Conservation (phyloP, 805 yeast species). For the Wickerhamomyces sydowiorum region DNA sequence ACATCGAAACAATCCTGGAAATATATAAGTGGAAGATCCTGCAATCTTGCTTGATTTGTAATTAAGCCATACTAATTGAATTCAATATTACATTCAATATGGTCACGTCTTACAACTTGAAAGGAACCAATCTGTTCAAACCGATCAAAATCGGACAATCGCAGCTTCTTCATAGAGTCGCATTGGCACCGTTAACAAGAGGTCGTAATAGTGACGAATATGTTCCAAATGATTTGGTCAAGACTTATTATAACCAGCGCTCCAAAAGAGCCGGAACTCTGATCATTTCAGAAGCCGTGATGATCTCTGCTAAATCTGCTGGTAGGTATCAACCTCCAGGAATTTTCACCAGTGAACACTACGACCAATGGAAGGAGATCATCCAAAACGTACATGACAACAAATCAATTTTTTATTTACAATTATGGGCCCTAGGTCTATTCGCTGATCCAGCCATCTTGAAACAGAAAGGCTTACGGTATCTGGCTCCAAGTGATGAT, state of each 20-base stretch:
- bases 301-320: constrained; percentile 34
- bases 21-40: too few species aligned
- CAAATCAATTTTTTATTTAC: constrained; percentile 36
- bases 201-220: constrained; percentile 27
- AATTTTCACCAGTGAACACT: constrained; percentile 40
- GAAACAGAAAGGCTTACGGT: constrained; percentile 28
- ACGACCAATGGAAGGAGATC: constrained; percentile 39
- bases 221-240: constrained; percentile 40
- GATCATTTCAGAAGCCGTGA: constrained; percentile 52
- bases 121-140: constrained; percentile 24
- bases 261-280: constrained; percentile 49
- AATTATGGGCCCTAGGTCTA: constrained; percentile 43
- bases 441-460: constrained; percentile 23
- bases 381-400: constrained; percentile 42
- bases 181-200: constrained; percentile 45
- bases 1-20: too few species aligned
- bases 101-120: not conserved
- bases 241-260: constrained; percentile 48
- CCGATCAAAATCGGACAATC: constrained; percentile 37
- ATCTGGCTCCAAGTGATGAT: constrained; percentile 30
- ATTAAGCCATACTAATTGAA: too few species aligned
- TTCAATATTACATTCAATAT: too few species aligned
- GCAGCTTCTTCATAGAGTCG: constrained; percentile 43
- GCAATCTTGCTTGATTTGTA: too few species aligned
- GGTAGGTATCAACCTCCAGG: constrained; percentile 39